A percentile compares a stretch with the other conserved stretches of the same genome.
Conservation (phyloP, 495 filamentous ascomycete genomes). For the Aspergillus egyptiacus region DNA sequence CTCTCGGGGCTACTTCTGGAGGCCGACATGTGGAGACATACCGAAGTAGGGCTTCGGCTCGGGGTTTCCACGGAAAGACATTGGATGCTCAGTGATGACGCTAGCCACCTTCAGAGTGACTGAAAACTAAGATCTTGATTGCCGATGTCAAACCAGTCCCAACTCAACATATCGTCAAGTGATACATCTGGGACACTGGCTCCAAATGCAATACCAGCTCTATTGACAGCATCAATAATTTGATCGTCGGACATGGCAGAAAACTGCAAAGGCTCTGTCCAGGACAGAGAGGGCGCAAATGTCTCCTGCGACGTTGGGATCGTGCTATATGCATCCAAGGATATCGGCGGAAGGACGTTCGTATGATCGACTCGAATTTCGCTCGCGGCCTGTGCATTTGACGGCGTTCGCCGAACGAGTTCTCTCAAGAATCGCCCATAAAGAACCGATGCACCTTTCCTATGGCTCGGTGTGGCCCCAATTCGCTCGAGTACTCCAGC, state of each 20-base stretch:
- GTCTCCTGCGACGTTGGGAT: conserved; percentile 16
- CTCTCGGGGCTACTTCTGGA: conserved; percentile 40
- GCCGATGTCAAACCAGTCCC: conserved; percentile 58
- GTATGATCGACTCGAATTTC: conserved; percentile 9
- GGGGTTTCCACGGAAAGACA: background rate
- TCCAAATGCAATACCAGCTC: conserved; percentile 51
- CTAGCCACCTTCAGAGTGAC: background rate
- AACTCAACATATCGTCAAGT: conserved; percentile 48
- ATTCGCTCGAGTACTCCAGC: conserved; percentile 64
- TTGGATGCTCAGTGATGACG: background rate
- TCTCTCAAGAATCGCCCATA: conserved; percentile 59
- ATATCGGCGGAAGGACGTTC: conserved; percentile 13
- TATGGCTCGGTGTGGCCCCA: conserved; percentile 55
- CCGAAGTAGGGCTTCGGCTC: background rate
- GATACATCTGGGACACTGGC: conserved; percentile 47
- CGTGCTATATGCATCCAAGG: conserved; percentile 14
- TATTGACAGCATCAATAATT: conserved; percentile 56
- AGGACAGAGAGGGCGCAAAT: conserved; percentile 27
- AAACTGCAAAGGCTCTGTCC: conserved; percentile 55
- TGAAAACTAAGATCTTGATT: conserved; percentile 40
- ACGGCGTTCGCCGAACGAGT: conserved; percentile 43
- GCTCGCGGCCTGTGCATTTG: conserved; percentile 1
- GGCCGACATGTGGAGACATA: conserved; percentile 25
- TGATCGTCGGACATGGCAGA: conserved; percentile 63
- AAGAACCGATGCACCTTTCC: conserved; percentile 55